Base-by-base conservation (phyloP, 768 basidiomycete species). In the Coprinopsis sp. region DNA sequence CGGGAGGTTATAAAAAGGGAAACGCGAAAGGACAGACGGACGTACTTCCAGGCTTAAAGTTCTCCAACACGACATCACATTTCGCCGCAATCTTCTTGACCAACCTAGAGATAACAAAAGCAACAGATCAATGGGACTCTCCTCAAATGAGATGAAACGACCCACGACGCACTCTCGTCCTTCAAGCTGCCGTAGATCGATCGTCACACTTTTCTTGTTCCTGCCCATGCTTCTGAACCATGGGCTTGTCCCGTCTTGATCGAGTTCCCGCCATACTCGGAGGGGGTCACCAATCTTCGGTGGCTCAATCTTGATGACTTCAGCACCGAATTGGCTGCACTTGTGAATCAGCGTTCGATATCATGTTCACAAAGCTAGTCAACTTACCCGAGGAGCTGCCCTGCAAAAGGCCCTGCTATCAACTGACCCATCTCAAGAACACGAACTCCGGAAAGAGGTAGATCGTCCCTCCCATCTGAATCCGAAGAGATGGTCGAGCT, bases 21-120 rank as follows among this genome's bases (percentile, higher is more conserved):
- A 18, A 37, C 38, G 14, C 23, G 21, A 18, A 44, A n/a, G n/a
- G 22, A 37, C 28, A 49, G 28, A 46, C 37, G 41, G 33, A 68
- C 81, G 39, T 52, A 84, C 84, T 86, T 44, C 84, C 84, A 11
- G 84, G 83, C 52, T 82, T 84, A 65, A 86, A 85, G 57, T 85
- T 86, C 60, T 86, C 83, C 24, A 87, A 46, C 3, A 86, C 56
- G 12, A 87, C 83, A 49, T 86, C 82, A 31, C 79, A 82, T 54
- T 75, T 77, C 31, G 76, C 59, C 7, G 84, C 82, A 14, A 86
- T 74, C 49, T 63, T 65, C 46, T 73, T 78, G 19, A 85, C 81
- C 3, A 86, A 68, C 19, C 82, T 87, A 52, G 19, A 37, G 41
- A 37, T 44, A 39, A 18, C 49, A 27, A 19, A 8, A 27, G 5